These are phyloP conservation scores for Umbelopsis sp. DNA, from an alignment of 371 early-diverging fungal species.

Conservation along the genomic window DNA sequence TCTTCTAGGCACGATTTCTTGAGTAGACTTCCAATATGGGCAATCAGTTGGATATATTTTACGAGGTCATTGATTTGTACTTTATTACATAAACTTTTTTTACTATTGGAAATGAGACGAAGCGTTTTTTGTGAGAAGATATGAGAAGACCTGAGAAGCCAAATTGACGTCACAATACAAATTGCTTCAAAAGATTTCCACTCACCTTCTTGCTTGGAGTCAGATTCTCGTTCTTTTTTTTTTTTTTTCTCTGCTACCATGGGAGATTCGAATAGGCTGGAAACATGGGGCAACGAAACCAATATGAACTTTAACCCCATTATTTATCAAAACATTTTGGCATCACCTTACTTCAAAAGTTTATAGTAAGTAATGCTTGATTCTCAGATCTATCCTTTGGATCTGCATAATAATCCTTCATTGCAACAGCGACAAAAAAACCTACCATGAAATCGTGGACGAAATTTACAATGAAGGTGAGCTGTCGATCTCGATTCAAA, in stretches of 20 bases:
- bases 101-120: too few species aligned
- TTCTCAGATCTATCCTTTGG: constrained; percentile 7
- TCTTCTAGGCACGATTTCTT: neutral
- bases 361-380: constrained; percentile 57
- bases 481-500: neutral
- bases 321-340: constrained; percentile 71
- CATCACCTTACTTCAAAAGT: constrained; percentile 71
- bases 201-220: neutral
- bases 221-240: neutral
- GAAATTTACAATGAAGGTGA: constrained; percentile 82
- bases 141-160: too few species aligned
- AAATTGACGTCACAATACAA: too few species aligned
- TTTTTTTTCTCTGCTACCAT: neutral
- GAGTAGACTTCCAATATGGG: constrained; percentile 2
- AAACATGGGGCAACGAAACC: constrained; percentile 77
- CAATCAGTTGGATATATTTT: neutral
- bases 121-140: too few species aligned
- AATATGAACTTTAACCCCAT: constrained; percentile 88
- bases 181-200: neutral
- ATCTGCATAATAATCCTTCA: neutral
- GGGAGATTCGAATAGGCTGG: constrained; percentile 52
- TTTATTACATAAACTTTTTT: constrained; percentile 6
- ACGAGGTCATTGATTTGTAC: constrained; percentile 2
- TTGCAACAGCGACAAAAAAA: constrained; percentile 63
- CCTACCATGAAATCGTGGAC: constrained; percentile 83